These are phyloP conservation scores for Hyaloraphidium curvatum DNA, from an alignment of 192 early-diverging fungal species.

Conservation along the genomic window DNA sequence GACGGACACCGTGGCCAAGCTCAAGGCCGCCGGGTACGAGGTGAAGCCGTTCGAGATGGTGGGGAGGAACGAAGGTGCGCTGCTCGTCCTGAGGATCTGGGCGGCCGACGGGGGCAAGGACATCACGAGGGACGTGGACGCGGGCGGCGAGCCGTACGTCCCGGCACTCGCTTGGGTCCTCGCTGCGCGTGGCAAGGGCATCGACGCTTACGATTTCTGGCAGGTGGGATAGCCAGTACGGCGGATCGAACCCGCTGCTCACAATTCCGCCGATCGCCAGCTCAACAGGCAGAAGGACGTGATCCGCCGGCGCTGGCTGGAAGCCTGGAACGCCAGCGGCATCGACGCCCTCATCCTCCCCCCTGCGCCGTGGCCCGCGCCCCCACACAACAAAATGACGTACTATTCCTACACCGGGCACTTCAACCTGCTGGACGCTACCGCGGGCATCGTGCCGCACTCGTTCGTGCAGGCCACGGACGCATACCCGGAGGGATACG, in stretches of 20 bases:
- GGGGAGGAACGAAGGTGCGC: background rate
- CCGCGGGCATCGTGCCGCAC: no score
- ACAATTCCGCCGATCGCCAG: no score
- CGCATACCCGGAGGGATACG: no score
- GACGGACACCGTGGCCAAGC: background rate
- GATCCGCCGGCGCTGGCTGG: background rate
- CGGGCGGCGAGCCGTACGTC: no score
- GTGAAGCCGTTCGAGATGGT: background rate
- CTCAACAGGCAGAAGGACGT: background rate
- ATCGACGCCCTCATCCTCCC: constrained; percentile 2
- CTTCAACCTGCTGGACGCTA: no score
- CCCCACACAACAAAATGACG: constrained; percentile 1
- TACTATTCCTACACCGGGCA: constrained; percentile 3
- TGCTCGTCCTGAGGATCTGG: background rate
- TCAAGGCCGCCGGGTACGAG: background rate
- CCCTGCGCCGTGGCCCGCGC: background rate
- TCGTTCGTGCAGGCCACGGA: no score
- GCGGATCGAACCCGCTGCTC: no score
- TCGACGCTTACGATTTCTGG: no score
- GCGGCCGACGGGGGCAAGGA: constrained; percentile 3
- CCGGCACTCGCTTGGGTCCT: no score
- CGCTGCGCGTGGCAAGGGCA: no score
- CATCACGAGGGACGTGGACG: background rate
- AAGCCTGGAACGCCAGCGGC: background rate
- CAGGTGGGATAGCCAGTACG: no score